These are phyloP conservation scores for Apiospora phragmitis DNA, from an alignment of 2,329 filamentous ascomycete genomes.

Conservation along the genomic window DNA sequence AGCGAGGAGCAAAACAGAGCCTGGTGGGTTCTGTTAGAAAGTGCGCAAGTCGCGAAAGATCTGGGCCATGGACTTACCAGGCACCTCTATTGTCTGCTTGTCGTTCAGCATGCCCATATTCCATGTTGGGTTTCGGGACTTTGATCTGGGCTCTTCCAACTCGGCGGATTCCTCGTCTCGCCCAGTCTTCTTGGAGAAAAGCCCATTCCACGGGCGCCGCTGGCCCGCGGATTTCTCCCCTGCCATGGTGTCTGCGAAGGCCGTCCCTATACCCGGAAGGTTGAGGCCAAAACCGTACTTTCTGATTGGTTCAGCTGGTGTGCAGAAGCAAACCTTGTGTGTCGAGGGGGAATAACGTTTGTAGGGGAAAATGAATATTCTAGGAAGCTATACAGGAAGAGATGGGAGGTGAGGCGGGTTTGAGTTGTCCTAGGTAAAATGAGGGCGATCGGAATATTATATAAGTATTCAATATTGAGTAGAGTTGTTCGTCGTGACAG, in stretches of 20 bases:
- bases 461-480: neutral
- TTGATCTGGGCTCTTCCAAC: slow-evolving; percentile 16
- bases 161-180: slow-evolving; percentile 11
- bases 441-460: neutral
- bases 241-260: slow-evolving; percentile 19
- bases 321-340: neutral
- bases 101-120: slow-evolving; percentile 83
- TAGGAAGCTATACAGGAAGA: neutral
- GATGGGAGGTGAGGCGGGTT: neutral
- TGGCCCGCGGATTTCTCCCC: slow-evolving; percentile 15
- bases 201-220: slow-evolving; percentile 19
- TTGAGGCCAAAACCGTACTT: neutral
- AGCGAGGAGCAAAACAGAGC: slow-evolving; percentile 59
- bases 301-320: neutral
- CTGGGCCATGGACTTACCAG: slow-evolving; percentile 56
- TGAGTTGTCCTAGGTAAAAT: neutral
- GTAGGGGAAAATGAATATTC: neutral
- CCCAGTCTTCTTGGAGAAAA: slow-evolving; percentile 19
- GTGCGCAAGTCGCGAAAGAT: neutral
- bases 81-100: slow-evolving; percentile 79
- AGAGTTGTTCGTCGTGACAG: neutral
- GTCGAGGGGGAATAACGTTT: neutral
- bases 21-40: slow-evolving; percentile 33
- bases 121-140: slow-evolving; percentile 39
- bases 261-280: neutral